Percentiles rank a stretch among this genome's conserved stretches.
Evolutionary conservation across 2,329 filamentous ascomycete species (phyloP).

Genomic region (Xylaria sp.): DNA sequence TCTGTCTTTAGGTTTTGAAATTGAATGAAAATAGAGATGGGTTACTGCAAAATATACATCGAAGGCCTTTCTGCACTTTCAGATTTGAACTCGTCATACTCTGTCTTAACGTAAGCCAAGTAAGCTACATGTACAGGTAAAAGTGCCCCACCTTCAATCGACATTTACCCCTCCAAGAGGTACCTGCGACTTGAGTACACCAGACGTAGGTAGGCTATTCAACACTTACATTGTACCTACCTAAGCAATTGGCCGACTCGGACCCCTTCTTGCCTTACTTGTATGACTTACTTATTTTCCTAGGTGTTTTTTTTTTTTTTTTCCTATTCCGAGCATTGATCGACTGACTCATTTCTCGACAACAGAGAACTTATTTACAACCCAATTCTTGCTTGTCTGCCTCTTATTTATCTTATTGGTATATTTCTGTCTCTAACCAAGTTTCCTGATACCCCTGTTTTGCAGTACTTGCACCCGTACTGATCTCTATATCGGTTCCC

Average conservation of each 20-base stretch:
- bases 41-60: not conserved
- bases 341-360: slow-evolving; percentile 19
- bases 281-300: not conserved
- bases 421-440: not conserved
- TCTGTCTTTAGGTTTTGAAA: not conserved
- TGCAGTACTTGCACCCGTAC: slow-evolving; percentile 1
- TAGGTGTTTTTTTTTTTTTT: not conserved
- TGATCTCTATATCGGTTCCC: not conserved
- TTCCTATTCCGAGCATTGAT: not conserved
- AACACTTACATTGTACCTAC: too few species aligned
- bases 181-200: not conserved
- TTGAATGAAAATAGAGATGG: not conserved
- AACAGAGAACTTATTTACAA: not conserved
- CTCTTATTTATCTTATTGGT: not conserved
- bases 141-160: not conserved
- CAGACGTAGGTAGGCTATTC: not conserved
- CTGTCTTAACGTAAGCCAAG: not conserved
- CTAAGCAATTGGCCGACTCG: slow-evolving; percentile 5
- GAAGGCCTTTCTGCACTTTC: not conserved
- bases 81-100: not conserved
- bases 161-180: slow-evolving; percentile 17
- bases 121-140: slow-evolving; percentile 7
- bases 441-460: not conserved
- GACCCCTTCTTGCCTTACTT: not conserved
- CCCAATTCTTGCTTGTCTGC: not conserved